Percentiles rank a stretch among this genome's conserved stretches.
phyloP scores from a whole-genome alignment of 129 eudicot genomes.

The Helichrysum umbraculigerum region DNA sequence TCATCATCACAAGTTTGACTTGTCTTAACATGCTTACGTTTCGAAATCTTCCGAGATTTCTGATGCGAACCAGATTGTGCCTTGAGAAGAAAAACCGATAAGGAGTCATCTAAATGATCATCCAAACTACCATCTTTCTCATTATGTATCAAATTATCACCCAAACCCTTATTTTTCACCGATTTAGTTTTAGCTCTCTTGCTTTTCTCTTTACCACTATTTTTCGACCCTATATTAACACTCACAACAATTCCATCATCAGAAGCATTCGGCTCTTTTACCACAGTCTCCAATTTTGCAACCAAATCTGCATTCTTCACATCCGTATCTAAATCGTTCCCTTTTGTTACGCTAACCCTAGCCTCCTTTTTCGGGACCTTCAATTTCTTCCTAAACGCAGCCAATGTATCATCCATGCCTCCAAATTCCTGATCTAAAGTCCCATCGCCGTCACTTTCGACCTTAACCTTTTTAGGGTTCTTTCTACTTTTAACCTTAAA shows the following conservation, averaged over 20 bases:
- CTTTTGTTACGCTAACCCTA: slow-evolving; percentile 31
- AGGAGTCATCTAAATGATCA: slow-evolving; percentile 59
- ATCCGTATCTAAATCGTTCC: slow-evolving; percentile 27
- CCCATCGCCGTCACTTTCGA: slow-evolving; percentile 41
- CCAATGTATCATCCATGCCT: slow-evolving; percentile 93
- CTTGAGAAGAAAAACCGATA: slow-evolving; percentile 61
- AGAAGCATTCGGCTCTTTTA: slow-evolving; percentile 24
- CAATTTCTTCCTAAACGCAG: slow-evolving; percentile 78
- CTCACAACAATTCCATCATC: slow-evolving; percentile 35
- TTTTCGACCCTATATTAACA: slow-evolving; percentile 26
- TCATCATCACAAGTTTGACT: slow-evolving; percentile 36
- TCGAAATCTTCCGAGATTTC: slow-evolving; percentile 44
- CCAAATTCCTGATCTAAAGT: slow-evolving; percentile 53
- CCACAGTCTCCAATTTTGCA: slow-evolving; percentile 19
- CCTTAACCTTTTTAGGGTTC: slow-evolving; percentile 63
- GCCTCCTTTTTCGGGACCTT: slow-evolving; percentile 74
- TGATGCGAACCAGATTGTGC: slow-evolving; percentile 52
- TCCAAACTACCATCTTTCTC: slow-evolving; percentile 34
- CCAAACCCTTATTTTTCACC: slow-evolving; percentile 23
- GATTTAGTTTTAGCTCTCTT: slow-evolving; percentile 37
- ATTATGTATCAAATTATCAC: slow-evolving; percentile 19
- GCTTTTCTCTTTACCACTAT: slow-evolving; percentile 34
- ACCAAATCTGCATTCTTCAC: slow-evolving; percentile 34
- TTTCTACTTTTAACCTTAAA: slow-evolving; percentile 63
- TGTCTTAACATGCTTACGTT: slow-evolving; percentile 39